These are phyloP conservation scores for Dryadomyces quercus-mongolicae DNA, from an alignment of 2,329 filamentous ascomycete genomes.

Conservation along the genomic window DNA sequence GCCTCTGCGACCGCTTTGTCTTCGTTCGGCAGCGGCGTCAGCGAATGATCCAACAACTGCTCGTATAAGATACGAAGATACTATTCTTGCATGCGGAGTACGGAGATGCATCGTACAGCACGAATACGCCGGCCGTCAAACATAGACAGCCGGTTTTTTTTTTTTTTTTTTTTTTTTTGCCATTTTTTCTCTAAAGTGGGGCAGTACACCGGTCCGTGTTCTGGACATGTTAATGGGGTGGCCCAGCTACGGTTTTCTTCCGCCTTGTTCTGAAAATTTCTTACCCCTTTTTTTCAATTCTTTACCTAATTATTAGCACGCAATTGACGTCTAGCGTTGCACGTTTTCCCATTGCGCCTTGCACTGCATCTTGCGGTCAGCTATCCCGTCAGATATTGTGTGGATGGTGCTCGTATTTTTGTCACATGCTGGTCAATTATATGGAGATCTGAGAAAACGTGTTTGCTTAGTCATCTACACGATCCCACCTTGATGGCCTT, in stretches of 20 bases:
- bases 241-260: not conserved
- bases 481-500: not conserved
- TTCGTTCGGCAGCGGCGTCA: too few species aligned
- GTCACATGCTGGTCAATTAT: not conserved
- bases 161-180: not conserved
- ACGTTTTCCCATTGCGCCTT: not conserved
- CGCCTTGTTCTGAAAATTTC: not conserved
- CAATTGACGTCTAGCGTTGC: not conserved
- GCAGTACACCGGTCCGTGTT: not conserved
- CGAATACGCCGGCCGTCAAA: too few species aligned
- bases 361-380: not conserved
- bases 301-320: conserved; percentile 3
- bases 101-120: too few species aligned
- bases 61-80: too few species aligned
- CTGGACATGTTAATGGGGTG: not conserved
- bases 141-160: not conserved
- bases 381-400: not conserved
- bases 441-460: not conserved
- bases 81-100: too few species aligned
- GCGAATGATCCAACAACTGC: too few species aligned
- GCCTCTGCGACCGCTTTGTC: too few species aligned
- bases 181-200: not conserved
- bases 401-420: not conserved
- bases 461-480: not conserved
- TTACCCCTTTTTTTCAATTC: not conserved